Percentiles rank a stretch among this genome's conserved stretches.
These are phyloP conservation scores for Podospora anserina DNA, from an alignment of 495 filamentous ascomycete species.

Conservation along the genomic window DNA sequence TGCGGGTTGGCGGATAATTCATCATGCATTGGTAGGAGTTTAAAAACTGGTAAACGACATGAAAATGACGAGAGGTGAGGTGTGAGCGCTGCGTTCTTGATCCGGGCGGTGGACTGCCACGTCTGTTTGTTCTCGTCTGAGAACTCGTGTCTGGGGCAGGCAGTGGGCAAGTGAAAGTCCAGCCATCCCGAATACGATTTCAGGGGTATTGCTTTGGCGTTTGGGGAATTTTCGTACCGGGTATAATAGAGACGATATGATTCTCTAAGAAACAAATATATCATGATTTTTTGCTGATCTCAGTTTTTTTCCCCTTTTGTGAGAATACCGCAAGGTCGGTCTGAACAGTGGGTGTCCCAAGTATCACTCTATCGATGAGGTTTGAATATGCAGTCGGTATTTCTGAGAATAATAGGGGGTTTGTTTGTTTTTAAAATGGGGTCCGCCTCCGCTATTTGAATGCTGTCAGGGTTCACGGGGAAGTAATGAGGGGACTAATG, in stretches of 20 bases:
- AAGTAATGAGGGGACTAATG: too few species aligned
- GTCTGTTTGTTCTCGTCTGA: not conserved
- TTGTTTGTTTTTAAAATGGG: too few species aligned
- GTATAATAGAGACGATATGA: not conserved
- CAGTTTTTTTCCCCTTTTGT: too few species aligned
- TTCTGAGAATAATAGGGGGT: too few species aligned
- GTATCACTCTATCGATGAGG: too few species aligned
- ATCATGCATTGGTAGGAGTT: constrained; percentile 12
- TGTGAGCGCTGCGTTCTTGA: not conserved
- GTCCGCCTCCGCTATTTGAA: too few species aligned
- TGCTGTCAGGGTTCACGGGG: too few species aligned
- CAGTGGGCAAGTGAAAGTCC: not conserved
- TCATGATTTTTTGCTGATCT: not conserved
- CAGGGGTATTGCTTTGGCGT: not conserved
- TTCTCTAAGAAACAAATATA: not conserved
- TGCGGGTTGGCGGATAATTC: not conserved
- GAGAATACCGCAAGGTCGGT: too few species aligned
- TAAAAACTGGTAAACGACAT: constrained; percentile 2
- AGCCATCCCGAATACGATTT: not conserved
- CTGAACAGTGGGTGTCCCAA: too few species aligned
- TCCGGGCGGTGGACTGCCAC: not conserved
- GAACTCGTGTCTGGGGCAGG: not conserved
- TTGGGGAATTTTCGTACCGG: not conserved
- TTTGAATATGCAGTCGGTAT: too few species aligned
- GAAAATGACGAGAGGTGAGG: not conserved